Percentiles rank a stretch among this genome's conserved stretches.
These are phyloP conservation scores for Acanthamoeba healyi DNA, from an alignment of 208 protist genomes.

Conservation along the genomic window DNA sequence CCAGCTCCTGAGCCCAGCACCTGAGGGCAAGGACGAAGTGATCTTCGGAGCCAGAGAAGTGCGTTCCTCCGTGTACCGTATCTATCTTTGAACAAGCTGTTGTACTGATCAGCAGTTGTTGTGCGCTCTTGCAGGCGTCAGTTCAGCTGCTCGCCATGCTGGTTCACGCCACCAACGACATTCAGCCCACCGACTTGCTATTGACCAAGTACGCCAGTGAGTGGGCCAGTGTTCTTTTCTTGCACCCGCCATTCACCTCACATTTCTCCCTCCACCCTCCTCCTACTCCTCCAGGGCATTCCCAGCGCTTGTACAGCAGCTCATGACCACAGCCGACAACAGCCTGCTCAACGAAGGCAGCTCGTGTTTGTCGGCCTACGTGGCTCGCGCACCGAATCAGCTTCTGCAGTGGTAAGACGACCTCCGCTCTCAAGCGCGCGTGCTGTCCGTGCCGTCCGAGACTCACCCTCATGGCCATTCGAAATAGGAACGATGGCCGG, in stretches of 20 bases:
- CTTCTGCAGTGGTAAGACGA: constrained; percentile 1
- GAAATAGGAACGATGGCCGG: not conserved
- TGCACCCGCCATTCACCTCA: not conserved
- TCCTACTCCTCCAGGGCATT: not conserved
- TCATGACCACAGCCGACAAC: constrained; percentile 46
- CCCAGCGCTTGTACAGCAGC: constrained; percentile 2
- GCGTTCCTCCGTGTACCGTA: not conserved
- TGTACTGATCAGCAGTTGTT: not conserved
- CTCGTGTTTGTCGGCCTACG: constrained; percentile 12
- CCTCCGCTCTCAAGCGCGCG: not conserved
- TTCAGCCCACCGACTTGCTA: not conserved
- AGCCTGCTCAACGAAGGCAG: constrained; percentile 33
- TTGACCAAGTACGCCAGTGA: not conserved
- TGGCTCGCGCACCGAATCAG: not conserved
- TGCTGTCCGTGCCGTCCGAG: no score
- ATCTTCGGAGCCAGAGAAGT: constrained; percentile 42
- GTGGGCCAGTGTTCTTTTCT: no score
- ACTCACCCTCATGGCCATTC: not conserved
- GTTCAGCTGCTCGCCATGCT: constrained; percentile 26
- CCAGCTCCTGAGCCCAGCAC: not conserved
- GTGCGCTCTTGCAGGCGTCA: not conserved
- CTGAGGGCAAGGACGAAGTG: not conserved
- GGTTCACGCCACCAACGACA: constrained; percentile 2
- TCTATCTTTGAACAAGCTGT: not conserved
- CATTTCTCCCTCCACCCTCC: no score